Conservation (phyloP, 2,329 filamentous ascomycete species). For the Alternaria postmessia region DNA sequence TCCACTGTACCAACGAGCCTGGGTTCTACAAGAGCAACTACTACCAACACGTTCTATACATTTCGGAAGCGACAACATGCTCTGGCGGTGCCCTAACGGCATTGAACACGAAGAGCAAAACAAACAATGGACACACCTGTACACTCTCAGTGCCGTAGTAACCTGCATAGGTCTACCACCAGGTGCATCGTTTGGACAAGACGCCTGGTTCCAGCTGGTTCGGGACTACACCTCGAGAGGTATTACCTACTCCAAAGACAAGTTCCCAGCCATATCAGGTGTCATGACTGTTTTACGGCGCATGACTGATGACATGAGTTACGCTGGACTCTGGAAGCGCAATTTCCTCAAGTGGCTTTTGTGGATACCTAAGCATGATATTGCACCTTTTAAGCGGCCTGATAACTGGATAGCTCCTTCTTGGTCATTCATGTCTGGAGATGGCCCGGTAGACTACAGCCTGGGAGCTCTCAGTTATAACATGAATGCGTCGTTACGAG, state of each 20-base stretch:
- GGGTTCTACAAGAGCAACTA: slow-evolving; percentile 2
- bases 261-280: slow-evolving; percentile 18
- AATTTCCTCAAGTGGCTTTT: slow-evolving; percentile 14
- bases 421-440: slow-evolving; percentile 16
- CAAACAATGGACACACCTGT: not conserved
- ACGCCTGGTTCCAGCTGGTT: slow-evolving; percentile 12
- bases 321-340: slow-evolving; percentile 17
- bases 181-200: not conserved
- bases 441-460: slow-evolving; percentile 2
- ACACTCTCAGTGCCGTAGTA: not conserved
- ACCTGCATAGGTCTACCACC: not conserved
- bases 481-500: not conserved
- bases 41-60: not conserved
- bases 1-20: not conserved
- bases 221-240: slow-evolving; percentile 15
- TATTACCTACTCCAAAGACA: slow-evolving; percentile 18
- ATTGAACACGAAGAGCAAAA: not conserved
- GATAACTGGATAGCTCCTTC: slow-evolving; percentile 8
- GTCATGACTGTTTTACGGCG: slow-evolving; percentile 5
- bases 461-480: not conserved
- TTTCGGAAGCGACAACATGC: not conserved
- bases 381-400: not conserved
- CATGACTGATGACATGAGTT: slow-evolving; percentile 13
- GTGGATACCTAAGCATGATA: slow-evolving; percentile 8
- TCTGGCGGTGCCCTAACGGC: not conserved